Conservation (phyloP, 495 filamentous ascomycete species). For the Xylaria sp. region DNA sequence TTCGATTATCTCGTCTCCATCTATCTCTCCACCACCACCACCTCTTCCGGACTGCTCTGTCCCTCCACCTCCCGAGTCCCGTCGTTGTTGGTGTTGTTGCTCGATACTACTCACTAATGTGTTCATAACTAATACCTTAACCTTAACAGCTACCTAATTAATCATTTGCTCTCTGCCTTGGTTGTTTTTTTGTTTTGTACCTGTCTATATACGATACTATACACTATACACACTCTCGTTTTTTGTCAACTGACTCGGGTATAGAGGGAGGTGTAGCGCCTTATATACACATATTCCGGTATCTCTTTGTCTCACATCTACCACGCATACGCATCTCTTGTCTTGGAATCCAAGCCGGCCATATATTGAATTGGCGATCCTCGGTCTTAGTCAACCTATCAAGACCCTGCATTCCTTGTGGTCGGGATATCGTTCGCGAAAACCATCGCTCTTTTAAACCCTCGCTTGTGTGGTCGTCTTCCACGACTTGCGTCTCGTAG, state of each 20-base stretch:
- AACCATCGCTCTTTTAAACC: conserved; percentile 28
- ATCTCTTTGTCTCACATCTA: conserved; percentile 28
- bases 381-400: conserved; percentile 28
- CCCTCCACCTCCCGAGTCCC: conserved; percentile 1
- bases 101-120: conserved; percentile 23
- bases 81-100: conserved; percentile 31
- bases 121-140: conserved; percentile 24
- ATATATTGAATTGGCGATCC: conserved; percentile 31
- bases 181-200: conserved; percentile 31
- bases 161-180: conserved; percentile 31
- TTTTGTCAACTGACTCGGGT: conserved; percentile 11
- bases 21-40: conserved; percentile 15
- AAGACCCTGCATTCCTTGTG: conserved; percentile 42
- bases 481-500: no score
- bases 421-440: conserved; percentile 26
- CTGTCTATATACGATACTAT: not conserved
- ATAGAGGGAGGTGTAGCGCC: conserved; percentile 16
- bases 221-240: not conserved
- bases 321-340: conserved; percentile 32
- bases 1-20: conserved; percentile 5
- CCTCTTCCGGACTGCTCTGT: not conserved
- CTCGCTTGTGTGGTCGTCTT: conserved; percentile 22
- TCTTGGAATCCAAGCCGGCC: conserved; percentile 40
- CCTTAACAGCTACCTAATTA: conserved; percentile 35
- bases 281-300: conserved; percentile 8